Base-by-base conservation (phyloP, 2,329 filamentous ascomycete species). In the Mycosphaerelloides madeirae region DNA sequence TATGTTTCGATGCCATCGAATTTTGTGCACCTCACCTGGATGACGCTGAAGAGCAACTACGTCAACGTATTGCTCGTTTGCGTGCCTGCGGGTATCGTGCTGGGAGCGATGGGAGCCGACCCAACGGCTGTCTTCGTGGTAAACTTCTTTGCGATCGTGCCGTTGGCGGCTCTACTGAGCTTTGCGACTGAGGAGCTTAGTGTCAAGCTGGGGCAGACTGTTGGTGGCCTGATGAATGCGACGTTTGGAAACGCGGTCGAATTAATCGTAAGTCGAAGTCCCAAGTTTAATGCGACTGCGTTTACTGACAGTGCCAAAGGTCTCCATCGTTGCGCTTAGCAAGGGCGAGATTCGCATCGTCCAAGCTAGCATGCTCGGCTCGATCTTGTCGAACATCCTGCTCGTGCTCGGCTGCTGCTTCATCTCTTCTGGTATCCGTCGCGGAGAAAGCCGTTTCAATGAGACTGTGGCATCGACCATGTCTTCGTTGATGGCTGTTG, bases 331-430 rank as follows among this genome's bases (percentile, higher is more conserved):
- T 53, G 93, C 93, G 14, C 77, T 98, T 35, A 80, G 75, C 54
- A 81, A 93, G 57, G 81, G 82, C 52, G 85, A 97, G 69, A 94
- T 96, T 62, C 83, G 91, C 59, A 90, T 97, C 54, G 91, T 97
- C n/a, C 93, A 97, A 70, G 85, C 91, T 15, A 95, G 88, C 53
- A 97, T 97, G 90, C 81, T 97, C 28, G 91, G 93, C 37, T 94
- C 87, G 61, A 95, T 97, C 57, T 75, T 97, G 31, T 96, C 91
- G 54, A 97, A 97, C 68, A 83, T 96, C 53, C 77, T 97, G 6
- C 80, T 97, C 16, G 91, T 76, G 29, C 68, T 76, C 15, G 73
- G 73, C 29, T 76, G 72, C 66, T 76, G 73, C 59, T 76, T 76
- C 67, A 65, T 76, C 43, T 66, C 71, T 19, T 73, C 71, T 29